Evolutionary conservation across 768 basidiomycete genomes (phyloP).

Genomic region (Lyophyllum atratum): DNA sequence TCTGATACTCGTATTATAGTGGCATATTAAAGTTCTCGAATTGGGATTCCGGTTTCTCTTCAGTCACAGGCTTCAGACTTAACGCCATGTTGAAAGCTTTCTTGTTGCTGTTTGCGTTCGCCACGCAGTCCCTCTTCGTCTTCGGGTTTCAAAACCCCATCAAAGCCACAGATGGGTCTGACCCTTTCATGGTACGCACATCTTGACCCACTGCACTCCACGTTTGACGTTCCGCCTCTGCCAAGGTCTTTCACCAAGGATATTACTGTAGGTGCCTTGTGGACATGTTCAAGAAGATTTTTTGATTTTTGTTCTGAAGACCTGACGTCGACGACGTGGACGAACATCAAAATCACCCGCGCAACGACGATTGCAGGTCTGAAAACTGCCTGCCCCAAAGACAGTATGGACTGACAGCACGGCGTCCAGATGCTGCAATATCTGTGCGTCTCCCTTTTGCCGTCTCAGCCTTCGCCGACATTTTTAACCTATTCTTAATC

Average conservation of each 20-base stretch:
- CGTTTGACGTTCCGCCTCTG: background rate
- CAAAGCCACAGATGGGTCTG: slow-evolving; percentile 27
- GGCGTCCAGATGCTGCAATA: slow-evolving; percentile 29
- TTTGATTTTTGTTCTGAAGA: slow-evolving; percentile 13
- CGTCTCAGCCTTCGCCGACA: background rate
- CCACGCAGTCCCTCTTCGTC: slow-evolving; percentile 9
- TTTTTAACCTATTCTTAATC: background rate
- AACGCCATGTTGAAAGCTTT: slow-evolving; percentile 9
- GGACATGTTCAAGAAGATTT: background rate
- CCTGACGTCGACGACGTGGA: slow-evolving; percentile 31
- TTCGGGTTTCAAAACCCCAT: slow-evolving; percentile 28
- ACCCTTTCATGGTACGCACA: slow-evolving; percentile 28
- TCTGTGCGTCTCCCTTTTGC: slow-evolving; percentile 19
- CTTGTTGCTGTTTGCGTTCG: slow-evolving; percentile 10
- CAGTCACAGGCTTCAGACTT: background rate
- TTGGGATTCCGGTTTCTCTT: background rate
- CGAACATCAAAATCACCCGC: slow-evolving; percentile 30
- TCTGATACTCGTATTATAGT: background rate
- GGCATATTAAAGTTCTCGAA: background rate
- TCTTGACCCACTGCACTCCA: background rate
- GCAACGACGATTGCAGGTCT: slow-evolving; percentile 32
- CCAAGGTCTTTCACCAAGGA: slow-evolving; percentile 29
- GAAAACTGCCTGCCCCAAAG: slow-evolving; percentile 36
- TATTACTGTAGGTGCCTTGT: slow-evolving; percentile 25
- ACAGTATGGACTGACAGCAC: slow-evolving; percentile 31